Conservation (phyloP, 106 monocot species). For the Hemerocallis citrina region DNA sequence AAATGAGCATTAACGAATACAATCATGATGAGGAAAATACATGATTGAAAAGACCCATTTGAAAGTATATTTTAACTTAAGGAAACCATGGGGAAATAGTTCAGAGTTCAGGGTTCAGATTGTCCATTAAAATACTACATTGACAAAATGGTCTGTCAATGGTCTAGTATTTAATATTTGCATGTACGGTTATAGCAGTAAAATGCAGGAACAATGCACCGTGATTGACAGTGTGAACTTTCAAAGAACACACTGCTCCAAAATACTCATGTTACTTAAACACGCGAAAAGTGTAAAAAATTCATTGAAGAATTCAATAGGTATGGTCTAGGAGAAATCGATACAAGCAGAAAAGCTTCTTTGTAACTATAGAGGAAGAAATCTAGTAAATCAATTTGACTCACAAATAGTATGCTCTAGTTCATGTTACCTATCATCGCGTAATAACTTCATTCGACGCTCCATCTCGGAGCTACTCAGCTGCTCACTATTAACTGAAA, state of each 20-base stretch:
- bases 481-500: conserved; percentile 39
- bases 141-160: too few relatives aligned
- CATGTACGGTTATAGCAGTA: too few relatives aligned
- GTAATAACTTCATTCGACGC: conserved; percentile 71
- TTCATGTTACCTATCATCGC: conserved; percentile 63
- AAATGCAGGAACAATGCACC: too few relatives aligned
- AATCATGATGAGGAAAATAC: too few relatives aligned
- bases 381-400: background rate
- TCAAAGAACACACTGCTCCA: background rate
- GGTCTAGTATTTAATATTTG: too few relatives aligned
- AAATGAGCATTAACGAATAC: too few relatives aligned
- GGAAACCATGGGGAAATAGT: too few relatives aligned
- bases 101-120: too few relatives aligned
- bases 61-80: too few relatives aligned
- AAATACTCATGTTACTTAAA: background rate
- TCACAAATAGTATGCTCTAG: background rate
- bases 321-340: background rate
- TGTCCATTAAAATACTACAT: too few relatives aligned
- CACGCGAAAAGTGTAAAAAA: background rate
- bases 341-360: background rate
- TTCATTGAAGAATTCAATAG: background rate
- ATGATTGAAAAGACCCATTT: too few relatives aligned
- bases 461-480: conserved; percentile 73
- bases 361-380: background rate
- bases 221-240: too few relatives aligned